phyloP scores from a whole-genome alignment of 1,284 basidiomycete species.

The Sparassis latifolia region DNA sequence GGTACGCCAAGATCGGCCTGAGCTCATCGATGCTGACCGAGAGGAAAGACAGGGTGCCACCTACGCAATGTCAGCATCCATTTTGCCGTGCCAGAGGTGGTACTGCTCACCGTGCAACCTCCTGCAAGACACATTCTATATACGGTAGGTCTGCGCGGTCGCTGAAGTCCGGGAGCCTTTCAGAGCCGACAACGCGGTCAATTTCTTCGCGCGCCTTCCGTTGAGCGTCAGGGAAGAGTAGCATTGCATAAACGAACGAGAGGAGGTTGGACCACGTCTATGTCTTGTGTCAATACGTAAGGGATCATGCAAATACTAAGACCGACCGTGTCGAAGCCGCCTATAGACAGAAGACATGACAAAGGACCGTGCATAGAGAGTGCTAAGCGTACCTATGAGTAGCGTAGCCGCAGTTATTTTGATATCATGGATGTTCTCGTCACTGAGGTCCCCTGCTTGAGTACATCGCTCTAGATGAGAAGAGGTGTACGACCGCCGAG shows the following conservation, averaged over 20 bases:
- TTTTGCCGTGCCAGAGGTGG: neutral
- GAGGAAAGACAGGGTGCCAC: constrained; percentile 20
- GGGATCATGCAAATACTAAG: too few relatives aligned
- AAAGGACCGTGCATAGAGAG: too few relatives aligned
- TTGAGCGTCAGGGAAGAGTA: constrained; percentile 42
- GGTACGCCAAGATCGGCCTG: too few relatives aligned
- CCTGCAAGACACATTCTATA: constrained; percentile 43
- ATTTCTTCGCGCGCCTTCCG: constrained; percentile 36
- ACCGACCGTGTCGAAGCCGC: too few relatives aligned
- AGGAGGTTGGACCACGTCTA: constrained; percentile 41
- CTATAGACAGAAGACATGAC: too few relatives aligned
- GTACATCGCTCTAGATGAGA: too few relatives aligned
- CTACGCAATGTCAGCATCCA: constrained; percentile 3
- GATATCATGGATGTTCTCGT: too few relatives aligned
- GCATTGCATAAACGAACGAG: constrained; percentile 45
- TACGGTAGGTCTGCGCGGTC: constrained; percentile 36
- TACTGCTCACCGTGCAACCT: constrained; percentile 36
- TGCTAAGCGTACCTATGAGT: too few relatives aligned
- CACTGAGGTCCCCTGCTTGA: too few relatives aligned
- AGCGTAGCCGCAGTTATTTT: too few relatives aligned
- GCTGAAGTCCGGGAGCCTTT: constrained; percentile 32
- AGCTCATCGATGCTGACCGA: constrained; percentile 10
- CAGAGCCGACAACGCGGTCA: constrained; percentile 33
- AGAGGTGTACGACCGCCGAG: too few relatives aligned
- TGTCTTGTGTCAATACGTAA: neutral